Conservation (phyloP, 345 rosid genomes). For the Erysimum cheiranthoides region DNA sequence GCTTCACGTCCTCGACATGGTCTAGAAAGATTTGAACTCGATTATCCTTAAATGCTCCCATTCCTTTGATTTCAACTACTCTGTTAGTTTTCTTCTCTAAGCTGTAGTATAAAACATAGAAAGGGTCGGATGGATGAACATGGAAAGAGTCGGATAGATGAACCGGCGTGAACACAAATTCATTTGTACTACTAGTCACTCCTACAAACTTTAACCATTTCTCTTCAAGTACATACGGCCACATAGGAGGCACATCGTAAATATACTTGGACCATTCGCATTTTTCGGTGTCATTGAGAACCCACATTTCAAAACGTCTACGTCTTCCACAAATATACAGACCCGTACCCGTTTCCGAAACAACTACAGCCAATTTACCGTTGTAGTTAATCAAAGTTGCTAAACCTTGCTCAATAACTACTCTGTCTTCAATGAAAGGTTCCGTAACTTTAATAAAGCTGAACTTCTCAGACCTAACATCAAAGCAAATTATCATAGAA, state of each 20-base stretch:
- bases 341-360: no score
- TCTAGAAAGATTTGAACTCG: background rate
- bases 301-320: background rate
- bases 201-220: background rate
- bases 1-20: background rate
- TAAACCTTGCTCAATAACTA: no score
- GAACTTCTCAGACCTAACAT: conserved; percentile 6
- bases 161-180: background rate
- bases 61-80: background rate
- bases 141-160: no score
- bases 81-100: background rate
- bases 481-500: background rate
- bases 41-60: background rate
- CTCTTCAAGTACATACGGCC: background rate
- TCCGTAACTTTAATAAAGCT: background rate
- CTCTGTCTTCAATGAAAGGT: background rate
- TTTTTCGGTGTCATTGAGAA: background rate
- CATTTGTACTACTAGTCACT: background rate
- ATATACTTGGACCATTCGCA: background rate
- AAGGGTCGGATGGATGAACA: background rate
- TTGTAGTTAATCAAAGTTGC: conserved; percentile 7
- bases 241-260: background rate
- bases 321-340: background rate
- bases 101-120: background rate
- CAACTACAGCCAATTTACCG: background rate